These are phyloP conservation scores for Fusarium sp. DNA, from an alignment of 2,329 filamentous ascomycete genomes.

Conservation along the genomic window DNA sequence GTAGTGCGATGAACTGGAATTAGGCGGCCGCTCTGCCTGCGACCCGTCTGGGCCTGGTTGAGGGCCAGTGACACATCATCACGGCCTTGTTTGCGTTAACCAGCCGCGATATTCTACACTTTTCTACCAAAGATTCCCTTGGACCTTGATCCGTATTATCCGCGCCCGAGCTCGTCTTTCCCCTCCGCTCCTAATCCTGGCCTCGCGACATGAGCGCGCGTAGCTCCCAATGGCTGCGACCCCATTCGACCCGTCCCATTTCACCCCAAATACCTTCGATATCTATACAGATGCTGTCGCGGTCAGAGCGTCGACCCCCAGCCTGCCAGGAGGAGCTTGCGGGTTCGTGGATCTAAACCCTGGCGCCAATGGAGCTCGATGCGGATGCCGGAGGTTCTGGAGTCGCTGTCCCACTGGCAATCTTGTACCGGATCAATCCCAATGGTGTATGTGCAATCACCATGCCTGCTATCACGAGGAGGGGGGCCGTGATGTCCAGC, in stretches of 20 bases:
- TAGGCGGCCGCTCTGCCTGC: slow-evolving; percentile 45
- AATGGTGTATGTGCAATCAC: slow-evolving; percentile 70
- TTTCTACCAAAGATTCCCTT: background rate
- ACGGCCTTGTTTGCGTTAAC: slow-evolving; percentile 27
- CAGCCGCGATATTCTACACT: slow-evolving; percentile 16
- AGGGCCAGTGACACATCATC: slow-evolving; percentile 41
- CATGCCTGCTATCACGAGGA: slow-evolving; percentile 70
- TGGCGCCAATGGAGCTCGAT: slow-evolving; percentile 61
- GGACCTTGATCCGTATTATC: slow-evolving; percentile 1
- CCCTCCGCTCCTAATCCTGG: slow-evolving; percentile 5
- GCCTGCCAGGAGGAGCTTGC: slow-evolving; percentile 63
- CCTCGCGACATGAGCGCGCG: slow-evolving; percentile 44
- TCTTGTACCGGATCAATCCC: slow-evolving; percentile 53
- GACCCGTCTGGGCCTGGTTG: slow-evolving; percentile 50
- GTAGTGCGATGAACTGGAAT: slow-evolving; percentile 50
- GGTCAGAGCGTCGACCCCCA: slow-evolving; percentile 40
- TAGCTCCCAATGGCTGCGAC: slow-evolving; percentile 60
- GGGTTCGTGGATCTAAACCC: slow-evolving; percentile 65
- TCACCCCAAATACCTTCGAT: slow-evolving; percentile 61
- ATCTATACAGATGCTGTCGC: slow-evolving; percentile 61
- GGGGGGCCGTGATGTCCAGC: slow-evolving; percentile 40
- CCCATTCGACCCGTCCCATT: slow-evolving; percentile 57
- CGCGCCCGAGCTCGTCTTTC: slow-evolving; percentile 16
- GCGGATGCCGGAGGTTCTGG: slow-evolving; percentile 71
- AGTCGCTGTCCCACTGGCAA: slow-evolving; percentile 52